Evolutionary conservation across 1,284 basidiomycete genomes (phyloP).

Genomic region (Peniophora sp.): DNA sequence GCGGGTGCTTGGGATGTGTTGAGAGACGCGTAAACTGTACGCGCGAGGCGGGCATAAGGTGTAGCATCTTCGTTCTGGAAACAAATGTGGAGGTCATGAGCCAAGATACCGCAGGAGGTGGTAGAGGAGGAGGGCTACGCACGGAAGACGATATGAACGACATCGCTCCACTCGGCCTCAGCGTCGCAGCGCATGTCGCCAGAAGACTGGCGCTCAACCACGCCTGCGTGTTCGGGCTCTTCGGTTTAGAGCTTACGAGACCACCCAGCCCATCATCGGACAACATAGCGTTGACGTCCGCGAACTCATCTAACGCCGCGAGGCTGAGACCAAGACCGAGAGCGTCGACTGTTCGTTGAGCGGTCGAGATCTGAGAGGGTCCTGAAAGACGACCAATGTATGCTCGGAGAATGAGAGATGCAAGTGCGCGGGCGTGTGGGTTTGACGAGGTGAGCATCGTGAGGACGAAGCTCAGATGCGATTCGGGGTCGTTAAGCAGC

Average conservation of each 20-base stretch:
- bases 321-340: constrained; percentile 37
- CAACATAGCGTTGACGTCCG: constrained; percentile 28
- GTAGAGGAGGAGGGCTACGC: background rate
- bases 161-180: constrained; percentile 28
- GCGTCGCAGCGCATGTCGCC: constrained; percentile 36
- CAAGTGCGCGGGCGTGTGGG: constrained; percentile 46
- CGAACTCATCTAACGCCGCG: constrained; percentile 33
- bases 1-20: constrained; percentile 40
- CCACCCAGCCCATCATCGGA: constrained; percentile 35
- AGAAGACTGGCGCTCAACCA: constrained; percentile 52
- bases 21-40: constrained; percentile 55
- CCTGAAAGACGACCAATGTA: constrained; percentile 48
- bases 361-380: constrained; percentile 47
- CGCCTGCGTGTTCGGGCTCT: constrained; percentile 41
- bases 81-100: too few relatives aligned
- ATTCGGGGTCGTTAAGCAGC: constrained; percentile 32
- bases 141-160: background rate
- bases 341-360: constrained; percentile 36
- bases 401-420: constrained; percentile 49
- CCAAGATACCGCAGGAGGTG: background rate
- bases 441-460: constrained; percentile 39
- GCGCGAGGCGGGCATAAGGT: constrained; percentile 47
- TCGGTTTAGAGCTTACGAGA: constrained; percentile 49
- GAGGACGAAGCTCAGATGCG: constrained; percentile 36
- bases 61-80: constrained; percentile 17